Evolutionary conservation across 2,329 filamentous ascomycete genomes (phyloP), one percentile per base, ranked within the genome.

Genomic region (Proliferodiscus dingleyae): DNA sequence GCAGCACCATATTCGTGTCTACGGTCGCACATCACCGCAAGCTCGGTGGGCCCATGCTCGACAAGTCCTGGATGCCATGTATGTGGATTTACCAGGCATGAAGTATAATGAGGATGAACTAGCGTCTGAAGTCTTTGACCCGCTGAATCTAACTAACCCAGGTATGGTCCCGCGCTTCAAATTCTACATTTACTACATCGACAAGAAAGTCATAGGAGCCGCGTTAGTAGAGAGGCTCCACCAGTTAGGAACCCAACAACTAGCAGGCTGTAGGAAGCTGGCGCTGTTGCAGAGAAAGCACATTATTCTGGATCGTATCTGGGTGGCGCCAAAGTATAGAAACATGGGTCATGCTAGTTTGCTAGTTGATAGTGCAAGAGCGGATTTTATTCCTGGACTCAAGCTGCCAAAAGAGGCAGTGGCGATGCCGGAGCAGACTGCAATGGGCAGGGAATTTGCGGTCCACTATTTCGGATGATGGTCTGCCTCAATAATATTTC

Each of bases 361-460:
- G 44, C 63, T 85, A 37, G 61, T 84, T 15, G 75, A 83, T 48
- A 72, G 69, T 45, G 75, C 76, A 19, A 67, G 74, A 44, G 68
- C 66, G 46, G 71, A 51, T 55, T 80, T 80, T 56, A 68, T 78
- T 43, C 74, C 77, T 49, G 73, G 74, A 2, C 67, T 78, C 62
- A 70, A 71, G 30, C 68, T 81, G 38, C 66, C 71, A 15, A 80
- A 77, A 60, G 67, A 70, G 9, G 62, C 72, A 57, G 68, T 83
- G 30, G 80, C 80, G 2, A 83, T 85, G 64, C 82, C 78, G 55
- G 78, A 82, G 56, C 80, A 80, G n/a, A 85, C 81, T 0, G 75
- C 76, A 53, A 76, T 73, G 56, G 81, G 81, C 29, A 73, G 71
- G 11, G 66, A 65, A 33, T 65, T 85, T 52, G 78, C 80, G 7